phyloP scores from a whole-genome alignment of 805 yeast genomes.

The Candida quercuum region DNA sequence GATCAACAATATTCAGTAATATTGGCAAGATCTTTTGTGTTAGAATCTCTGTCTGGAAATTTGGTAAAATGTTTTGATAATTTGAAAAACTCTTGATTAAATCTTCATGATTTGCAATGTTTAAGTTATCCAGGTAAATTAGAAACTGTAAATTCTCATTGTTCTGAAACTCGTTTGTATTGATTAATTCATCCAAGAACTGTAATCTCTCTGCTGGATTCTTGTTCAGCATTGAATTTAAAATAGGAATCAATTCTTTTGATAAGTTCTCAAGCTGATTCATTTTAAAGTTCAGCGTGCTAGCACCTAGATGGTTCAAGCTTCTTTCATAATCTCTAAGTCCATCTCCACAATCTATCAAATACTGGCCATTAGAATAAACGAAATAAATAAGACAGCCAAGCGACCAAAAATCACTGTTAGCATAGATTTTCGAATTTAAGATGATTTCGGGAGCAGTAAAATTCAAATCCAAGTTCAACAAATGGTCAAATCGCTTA shows the following conservation, averaged over 20 bases:
- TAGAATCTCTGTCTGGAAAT: slow-evolving; percentile 2
- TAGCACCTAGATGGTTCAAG: slow-evolving; percentile 36
- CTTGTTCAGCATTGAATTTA: slow-evolving; percentile 54
- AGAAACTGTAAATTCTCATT: slow-evolving; percentile 5
- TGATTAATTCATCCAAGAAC: neutral
- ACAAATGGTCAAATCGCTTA: slow-evolving; percentile 67
- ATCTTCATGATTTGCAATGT: slow-evolving; percentile 2
- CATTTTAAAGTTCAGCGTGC: neutral
- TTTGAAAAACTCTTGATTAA: neutral
- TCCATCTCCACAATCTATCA: slow-evolving; percentile 49
- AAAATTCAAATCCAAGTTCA: slow-evolving; percentile 66
- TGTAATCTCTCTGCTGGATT: slow-evolving; percentile 31
- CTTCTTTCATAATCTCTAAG: slow-evolving; percentile 49
- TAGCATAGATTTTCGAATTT: slow-evolving; percentile 56
- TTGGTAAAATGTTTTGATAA: neutral
- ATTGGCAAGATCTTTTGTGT: slow-evolving; percentile 6
- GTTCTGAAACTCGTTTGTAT: slow-evolving; percentile 3
- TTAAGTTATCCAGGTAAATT: slow-evolving; percentile 8
- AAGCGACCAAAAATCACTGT: slow-evolving; percentile 79
- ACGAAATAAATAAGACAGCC: slow-evolving; percentile 73
- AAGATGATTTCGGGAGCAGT: slow-evolving; percentile 81
- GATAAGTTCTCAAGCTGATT: neutral
- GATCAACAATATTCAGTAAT: slow-evolving; percentile 1
- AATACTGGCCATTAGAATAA: slow-evolving; percentile 47
- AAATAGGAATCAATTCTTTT: slow-evolving; percentile 42